phyloP scores from a whole-genome alignment of 805 yeast genomes.

The Saccharomycopsis selenospora region DNA sequence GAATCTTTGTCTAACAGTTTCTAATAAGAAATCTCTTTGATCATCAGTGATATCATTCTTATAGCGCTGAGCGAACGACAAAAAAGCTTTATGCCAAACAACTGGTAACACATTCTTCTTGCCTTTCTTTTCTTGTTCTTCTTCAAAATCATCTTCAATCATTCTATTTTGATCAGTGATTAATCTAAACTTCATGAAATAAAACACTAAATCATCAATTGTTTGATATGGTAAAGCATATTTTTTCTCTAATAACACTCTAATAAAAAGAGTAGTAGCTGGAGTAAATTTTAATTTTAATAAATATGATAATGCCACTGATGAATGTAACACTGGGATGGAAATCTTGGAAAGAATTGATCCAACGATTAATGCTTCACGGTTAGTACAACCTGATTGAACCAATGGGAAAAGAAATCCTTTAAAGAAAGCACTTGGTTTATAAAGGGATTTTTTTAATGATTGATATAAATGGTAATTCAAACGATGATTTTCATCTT shows the following conservation, averaged over 20 bases:
- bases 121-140: slow-evolving; percentile 28
- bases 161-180: slow-evolving; percentile 39
- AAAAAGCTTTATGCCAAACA: slow-evolving; percentile 95
- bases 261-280: slow-evolving; percentile 82
- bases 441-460: slow-evolving; percentile 84
- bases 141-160: slow-evolving; percentile 32
- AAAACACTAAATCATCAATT: slow-evolving; percentile 87
- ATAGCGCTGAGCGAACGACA: slow-evolving; percentile 91
- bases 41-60: slow-evolving; percentile 98
- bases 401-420: slow-evolving; percentile 91
- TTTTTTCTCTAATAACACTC: slow-evolving; percentile 84
- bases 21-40: slow-evolving; percentile 89
- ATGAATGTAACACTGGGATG: slow-evolving; percentile 90
- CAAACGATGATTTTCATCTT: slow-evolving; percentile 65
- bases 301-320: slow-evolving; percentile 86
- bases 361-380: slow-evolving; percentile 94
- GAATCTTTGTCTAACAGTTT: slow-evolving; percentile 82
- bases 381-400: slow-evolving; percentile 78
- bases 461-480: slow-evolving; percentile 93
- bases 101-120: slow-evolving; percentile 64
- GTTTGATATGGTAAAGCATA: slow-evolving; percentile 97
- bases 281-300: slow-evolving; percentile 79
- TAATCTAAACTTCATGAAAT: slow-evolving; percentile 83
- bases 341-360: slow-evolving; percentile 85
- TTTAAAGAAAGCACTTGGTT: slow-evolving; percentile 96